These are phyloP conservation scores for Claviceps lovelessii DNA, from an alignment of 2,329 filamentous ascomycete species.

Conservation along the genomic window DNA sequence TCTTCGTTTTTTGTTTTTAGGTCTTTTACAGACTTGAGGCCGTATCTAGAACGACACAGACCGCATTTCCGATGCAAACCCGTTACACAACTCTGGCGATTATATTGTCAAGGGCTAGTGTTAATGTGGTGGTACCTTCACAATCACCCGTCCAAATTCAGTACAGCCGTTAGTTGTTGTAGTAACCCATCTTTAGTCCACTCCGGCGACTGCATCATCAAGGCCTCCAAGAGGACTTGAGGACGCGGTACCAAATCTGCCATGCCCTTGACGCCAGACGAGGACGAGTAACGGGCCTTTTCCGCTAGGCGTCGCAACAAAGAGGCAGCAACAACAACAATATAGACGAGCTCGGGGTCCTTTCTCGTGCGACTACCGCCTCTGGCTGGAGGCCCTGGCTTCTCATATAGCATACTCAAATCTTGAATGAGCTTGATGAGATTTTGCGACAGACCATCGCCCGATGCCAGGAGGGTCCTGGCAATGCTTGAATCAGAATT, in stretches of 20 bases:
- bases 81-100: not conserved
- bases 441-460: conserved; percentile 71
- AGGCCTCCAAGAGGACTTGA: conserved; percentile 51
- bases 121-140: not conserved
- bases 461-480: conserved; percentile 65
- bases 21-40: not conserved
- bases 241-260: conserved; percentile 49
- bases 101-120: not conserved
- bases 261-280: conserved; percentile 37
- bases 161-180: conserved; percentile 49
- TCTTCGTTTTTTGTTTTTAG: not conserved
- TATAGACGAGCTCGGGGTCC: conserved; percentile 42
- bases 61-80: not conserved
- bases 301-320: conserved; percentile 55
- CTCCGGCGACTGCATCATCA: conserved; percentile 49
- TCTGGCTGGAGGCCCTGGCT: conserved; percentile 7
- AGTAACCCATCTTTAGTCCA: conserved; percentile 52
- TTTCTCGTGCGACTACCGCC: conserved; percentile 21
- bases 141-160: conserved; percentile 32
- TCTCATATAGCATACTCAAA: conserved; percentile 49
- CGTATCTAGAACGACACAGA: not conserved
- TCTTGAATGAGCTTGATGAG: conserved; percentile 62
- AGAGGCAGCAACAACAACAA: conserved; percentile 53
- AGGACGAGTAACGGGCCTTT: conserved; percentile 46
- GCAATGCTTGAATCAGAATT: conserved; percentile 59